These are phyloP conservation scores for Kitagawia praeruptora DNA, from an alignment of 129 eudicot genomes.

Conservation along the genomic window DNA sequence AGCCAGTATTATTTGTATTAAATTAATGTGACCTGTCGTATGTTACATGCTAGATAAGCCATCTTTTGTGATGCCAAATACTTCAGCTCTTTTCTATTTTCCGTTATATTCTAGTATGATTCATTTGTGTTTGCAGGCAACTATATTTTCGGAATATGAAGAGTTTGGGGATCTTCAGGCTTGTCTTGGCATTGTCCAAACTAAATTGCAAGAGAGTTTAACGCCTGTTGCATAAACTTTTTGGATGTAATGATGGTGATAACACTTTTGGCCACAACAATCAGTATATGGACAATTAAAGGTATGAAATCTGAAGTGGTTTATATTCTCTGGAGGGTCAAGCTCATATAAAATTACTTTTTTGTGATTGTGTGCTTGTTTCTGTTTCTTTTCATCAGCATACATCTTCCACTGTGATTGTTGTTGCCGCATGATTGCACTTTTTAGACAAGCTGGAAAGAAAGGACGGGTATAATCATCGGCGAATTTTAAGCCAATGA, in stretches of 20 bases:
- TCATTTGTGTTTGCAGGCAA: slow-evolving; percentile 26
- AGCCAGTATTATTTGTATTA: slow-evolving; percentile 5
- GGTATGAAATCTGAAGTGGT: not conserved
- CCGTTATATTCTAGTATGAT: not conserved
- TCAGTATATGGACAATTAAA: not conserved
- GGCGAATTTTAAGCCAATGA: not conserved
- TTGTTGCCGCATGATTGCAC: not conserved
- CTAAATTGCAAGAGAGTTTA: slow-evolving; percentile 28
- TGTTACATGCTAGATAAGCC: not conserved
- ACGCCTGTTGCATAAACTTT: not conserved
- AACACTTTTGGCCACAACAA: not conserved
- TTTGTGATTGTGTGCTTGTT: not conserved
- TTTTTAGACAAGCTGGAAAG: not conserved
- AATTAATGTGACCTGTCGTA: not conserved
- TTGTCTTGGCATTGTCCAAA: slow-evolving; percentile 47
- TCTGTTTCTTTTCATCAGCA: not conserved
- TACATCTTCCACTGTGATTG: not conserved
- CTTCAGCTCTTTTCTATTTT: not conserved
- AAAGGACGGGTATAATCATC: not conserved
- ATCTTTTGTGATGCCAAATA: not conserved
- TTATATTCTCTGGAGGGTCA: not conserved
- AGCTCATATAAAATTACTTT: not conserved
- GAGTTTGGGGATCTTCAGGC: slow-evolving; percentile 45
- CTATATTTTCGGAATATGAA: slow-evolving; percentile 43
- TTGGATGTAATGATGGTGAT: not conserved